Evolutionary conservation across 805 yeast species (phyloP), one percentile per base, ranked within the genome.

Genomic region (Priceomyces medius): DNA sequence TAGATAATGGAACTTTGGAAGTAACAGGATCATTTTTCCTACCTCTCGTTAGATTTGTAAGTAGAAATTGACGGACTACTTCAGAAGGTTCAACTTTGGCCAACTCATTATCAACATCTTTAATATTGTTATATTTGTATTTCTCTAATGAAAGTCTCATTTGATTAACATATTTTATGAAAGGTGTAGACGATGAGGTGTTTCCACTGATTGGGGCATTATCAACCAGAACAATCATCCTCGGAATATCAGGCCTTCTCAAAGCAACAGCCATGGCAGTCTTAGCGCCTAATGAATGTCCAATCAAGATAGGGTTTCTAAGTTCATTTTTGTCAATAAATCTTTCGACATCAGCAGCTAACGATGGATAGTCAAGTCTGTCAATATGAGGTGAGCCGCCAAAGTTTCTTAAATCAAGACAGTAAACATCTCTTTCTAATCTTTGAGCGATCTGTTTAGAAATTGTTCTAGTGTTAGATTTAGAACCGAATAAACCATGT

Each of bases 281-380:
- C 55, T 91, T 90, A 3, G 96, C 99, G 5, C 99, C 99, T 93
- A 87, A 84, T 0, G 91, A 84, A 58, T 85, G 93, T 0, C 95
- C 95, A 13, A 85, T 65, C 14, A 85, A 44, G n/a, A 85, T 77
- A 0, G 87, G 84, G 38, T 75, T 72, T 18, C 43, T 49, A 34
- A 73, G 50, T 2, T 60, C 49, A 7, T 73, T 68, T 3, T 76
- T 77, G 1, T 56, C 53, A 8, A 90, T 74, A 56, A 89, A 91
- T 14, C 64, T 53, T 49, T 82, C 88, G n/a, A 91, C 88, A 59
- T 91, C 99, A 0, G 86, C 82, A 0, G 96, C 84, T 67, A 91
- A 68, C 1, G 90, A 69, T 1, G 85, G 83, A 60, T 90, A 90
- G 55, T 85, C 90, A 53, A 86, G 87, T 21, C 84, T 66, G 0